These are phyloP conservation scores for Myxozyma sirexii DNA, from an alignment of 805 yeast genomes.

Conservation along the genomic window DNA sequence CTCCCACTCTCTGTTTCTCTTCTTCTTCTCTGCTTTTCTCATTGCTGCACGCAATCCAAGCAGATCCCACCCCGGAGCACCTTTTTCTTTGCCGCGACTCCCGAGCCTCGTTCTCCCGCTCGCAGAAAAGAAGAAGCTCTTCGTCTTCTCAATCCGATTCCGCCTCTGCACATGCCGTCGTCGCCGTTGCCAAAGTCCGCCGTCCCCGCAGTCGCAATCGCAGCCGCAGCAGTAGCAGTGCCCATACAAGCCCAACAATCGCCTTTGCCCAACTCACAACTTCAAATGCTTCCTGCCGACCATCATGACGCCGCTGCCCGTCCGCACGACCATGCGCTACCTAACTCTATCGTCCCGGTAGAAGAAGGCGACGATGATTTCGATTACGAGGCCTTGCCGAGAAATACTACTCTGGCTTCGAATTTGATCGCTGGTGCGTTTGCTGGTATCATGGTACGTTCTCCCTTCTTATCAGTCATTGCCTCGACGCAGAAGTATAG, in stretches of 20 bases:
- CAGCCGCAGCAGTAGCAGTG: constrained; percentile 11
- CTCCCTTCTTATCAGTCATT: no score
- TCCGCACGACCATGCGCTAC: constrained; percentile 5
- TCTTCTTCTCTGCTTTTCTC: neutral
- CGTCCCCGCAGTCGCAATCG: constrained; percentile 11
- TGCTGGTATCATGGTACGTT: constrained; percentile 84
- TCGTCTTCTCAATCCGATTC: neutral
- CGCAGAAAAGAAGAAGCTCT: neutral
- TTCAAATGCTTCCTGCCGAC: constrained; percentile 13
- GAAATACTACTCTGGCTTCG: constrained; percentile 76
- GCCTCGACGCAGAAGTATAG: no score
- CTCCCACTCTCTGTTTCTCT: neutral
- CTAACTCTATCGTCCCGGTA: constrained; percentile 1
- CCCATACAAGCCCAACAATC: constrained; percentile 1
- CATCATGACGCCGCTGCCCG: constrained; percentile 1
- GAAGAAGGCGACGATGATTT: constrained; percentile 40
- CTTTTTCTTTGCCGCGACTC: neutral
- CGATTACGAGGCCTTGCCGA: constrained; percentile 92
- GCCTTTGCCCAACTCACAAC: constrained; percentile 1
- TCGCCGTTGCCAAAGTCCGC: constrained; percentile 5
- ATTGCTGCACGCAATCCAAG: neutral
- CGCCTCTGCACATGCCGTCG: constrained; percentile 5
- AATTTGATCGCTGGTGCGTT: constrained; percentile 93
- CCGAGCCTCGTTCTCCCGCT: neutral
- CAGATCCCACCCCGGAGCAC: neutral